Evolutionary conservation across 257 asterid species (phyloP).

Genomic region (Plantago major): DNA sequence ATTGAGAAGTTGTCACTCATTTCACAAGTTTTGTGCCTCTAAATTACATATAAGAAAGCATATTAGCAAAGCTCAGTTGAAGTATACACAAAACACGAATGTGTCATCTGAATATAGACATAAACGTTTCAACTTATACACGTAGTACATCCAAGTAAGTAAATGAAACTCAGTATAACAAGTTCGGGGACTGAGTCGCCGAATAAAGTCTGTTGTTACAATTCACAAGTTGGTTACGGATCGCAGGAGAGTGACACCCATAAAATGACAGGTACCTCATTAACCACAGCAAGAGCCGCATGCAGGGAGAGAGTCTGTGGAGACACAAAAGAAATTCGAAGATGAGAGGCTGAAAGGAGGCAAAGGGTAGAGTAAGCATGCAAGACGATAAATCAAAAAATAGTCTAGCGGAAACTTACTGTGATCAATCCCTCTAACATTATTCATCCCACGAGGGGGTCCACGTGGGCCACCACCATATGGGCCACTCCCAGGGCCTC

Average conservation of each 20-base stretch:
- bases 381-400: neutral
- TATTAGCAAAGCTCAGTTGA: too few relatives aligned
- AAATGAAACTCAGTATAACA: neutral
- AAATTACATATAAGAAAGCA: too few relatives aligned
- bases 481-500: constrained; percentile 91
- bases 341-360: neutral
- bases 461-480: constrained; percentile 92
- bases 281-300: constrained; percentile 97
- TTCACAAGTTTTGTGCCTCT: too few relatives aligned
- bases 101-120: too few relatives aligned
- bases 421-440: constrained; percentile 87
- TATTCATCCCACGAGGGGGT: constrained; percentile 81
- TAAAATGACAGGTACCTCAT: constrained; percentile 4
- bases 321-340: neutral
- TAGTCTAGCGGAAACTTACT: constrained; percentile 44
- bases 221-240: constrained; percentile 6
- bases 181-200: constrained; percentile 1
- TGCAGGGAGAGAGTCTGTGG: constrained; percentile 83
- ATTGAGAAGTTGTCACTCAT: too few relatives aligned
- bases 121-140: too few relatives aligned
- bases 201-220: constrained; percentile 16
- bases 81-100: too few relatives aligned
- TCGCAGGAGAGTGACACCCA: constrained; percentile 6
- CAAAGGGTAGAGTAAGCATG: constrained; percentile 1
- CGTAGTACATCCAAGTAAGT: too few relatives aligned